phyloP scores from a whole-genome alignment of 225 moss, liverwort and hornwort genomes.

The Anthoceros angustus region DNA sequence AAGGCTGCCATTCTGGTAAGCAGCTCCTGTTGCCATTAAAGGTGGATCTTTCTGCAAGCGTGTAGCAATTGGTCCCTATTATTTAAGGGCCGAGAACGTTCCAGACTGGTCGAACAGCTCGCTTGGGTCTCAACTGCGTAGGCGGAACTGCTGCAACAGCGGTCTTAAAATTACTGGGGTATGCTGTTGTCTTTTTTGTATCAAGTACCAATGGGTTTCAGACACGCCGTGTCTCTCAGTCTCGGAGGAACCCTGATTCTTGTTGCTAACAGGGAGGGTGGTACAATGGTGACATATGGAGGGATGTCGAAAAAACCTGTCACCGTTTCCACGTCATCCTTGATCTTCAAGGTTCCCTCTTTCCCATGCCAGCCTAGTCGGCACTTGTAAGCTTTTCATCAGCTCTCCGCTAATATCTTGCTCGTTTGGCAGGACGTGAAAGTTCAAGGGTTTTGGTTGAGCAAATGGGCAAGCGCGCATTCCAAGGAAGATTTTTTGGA shows the following conservation, averaged over 20 bases:
- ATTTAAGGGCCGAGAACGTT: background rate
- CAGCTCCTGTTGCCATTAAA: background rate
- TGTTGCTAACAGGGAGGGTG: constrained; percentile 41
- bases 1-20: constrained; percentile 18
- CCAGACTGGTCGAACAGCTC: constrained; percentile 26
- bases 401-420: too few relatives aligned
- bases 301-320: constrained; percentile 94
- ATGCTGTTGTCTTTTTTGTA: constrained; percentile 14
- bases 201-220: background rate
- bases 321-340: constrained; percentile 49
- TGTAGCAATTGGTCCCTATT: too few relatives aligned
- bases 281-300: constrained; percentile 79
- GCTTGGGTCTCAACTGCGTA: constrained; percentile 73
- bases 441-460: constrained; percentile 68
- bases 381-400: too few relatives aligned
- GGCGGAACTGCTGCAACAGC: constrained; percentile 80
- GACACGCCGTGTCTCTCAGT: background rate
- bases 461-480: constrained; percentile 50
- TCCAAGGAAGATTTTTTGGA: constrained; percentile 31
- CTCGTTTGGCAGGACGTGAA: constrained; percentile 36
- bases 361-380: background rate
- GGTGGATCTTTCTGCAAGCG: too few relatives aligned
- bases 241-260: background rate
- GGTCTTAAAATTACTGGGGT: constrained; percentile 77
- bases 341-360: constrained; percentile 63